A percentile compares a stretch with the other conserved stretches of the same genome.
phyloP scores from a whole-genome alignment of 2,329 filamentous ascomycete species.

The Verticillium albo-atrum region DNA sequence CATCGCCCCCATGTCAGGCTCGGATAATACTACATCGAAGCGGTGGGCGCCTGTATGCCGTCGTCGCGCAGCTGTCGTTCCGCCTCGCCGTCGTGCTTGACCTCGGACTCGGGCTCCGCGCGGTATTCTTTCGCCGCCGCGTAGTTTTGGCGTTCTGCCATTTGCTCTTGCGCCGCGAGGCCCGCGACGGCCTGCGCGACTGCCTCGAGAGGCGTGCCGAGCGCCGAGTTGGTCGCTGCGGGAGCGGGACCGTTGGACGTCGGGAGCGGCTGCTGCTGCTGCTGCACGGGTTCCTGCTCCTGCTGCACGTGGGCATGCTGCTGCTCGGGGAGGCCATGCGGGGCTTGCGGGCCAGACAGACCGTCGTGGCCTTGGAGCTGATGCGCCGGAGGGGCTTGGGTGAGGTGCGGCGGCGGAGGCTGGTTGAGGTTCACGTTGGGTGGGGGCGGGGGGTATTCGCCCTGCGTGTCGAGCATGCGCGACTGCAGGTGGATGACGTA shows the following conservation, averaged over 20 bases:
- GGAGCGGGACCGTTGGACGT: conserved; percentile 3
- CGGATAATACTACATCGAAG: conserved; percentile 22
- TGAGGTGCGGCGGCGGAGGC: conserved; percentile 28
- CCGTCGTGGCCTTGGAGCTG: background rate
- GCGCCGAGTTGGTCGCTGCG: conserved; percentile 13
- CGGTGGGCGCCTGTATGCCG: conserved; percentile 21
- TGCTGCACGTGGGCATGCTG: background rate
- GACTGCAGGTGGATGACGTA: conserved; percentile 91
- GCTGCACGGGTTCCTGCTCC: background rate
- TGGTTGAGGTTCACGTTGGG: conserved; percentile 69
- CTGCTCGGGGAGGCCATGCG: background rate
- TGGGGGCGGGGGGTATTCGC: conserved; percentile 80
- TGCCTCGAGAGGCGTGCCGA: conserved; percentile 38
- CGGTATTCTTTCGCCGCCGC: conserved; percentile 29
- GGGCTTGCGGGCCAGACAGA: background rate
- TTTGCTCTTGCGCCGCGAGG: conserved; percentile 35
- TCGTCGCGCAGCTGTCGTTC: conserved; percentile 47
- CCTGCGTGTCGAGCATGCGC: conserved; percentile 75
- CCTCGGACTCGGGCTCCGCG: conserved; percentile 33
- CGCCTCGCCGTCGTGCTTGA: conserved; percentile 44
- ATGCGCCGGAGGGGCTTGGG: conserved; percentile 3
- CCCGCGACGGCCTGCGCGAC: conserved; percentile 46
- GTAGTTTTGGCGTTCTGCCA: conserved; percentile 30
- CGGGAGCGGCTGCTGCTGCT: background rate
- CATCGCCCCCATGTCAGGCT: background rate